Percentiles rank a stretch among this genome's conserved stretches.
Conservation (phyloP, 176 grass and related monocot genomes). For the Ampelocalamus luodianensis region DNA sequence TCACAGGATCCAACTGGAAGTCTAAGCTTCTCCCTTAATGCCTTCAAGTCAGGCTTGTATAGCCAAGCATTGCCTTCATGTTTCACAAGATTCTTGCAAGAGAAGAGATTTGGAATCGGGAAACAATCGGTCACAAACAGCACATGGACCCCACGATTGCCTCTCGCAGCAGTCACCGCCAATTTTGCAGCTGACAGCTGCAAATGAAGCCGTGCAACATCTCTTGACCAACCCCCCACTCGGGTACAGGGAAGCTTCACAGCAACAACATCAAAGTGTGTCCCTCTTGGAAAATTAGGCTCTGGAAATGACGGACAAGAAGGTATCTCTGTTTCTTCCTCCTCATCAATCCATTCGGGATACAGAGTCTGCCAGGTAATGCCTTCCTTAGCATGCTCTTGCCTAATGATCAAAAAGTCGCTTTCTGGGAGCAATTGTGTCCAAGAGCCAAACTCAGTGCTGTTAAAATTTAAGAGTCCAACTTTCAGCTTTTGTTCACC, state of each 20-base stretch:
- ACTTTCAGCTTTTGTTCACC: conserved; percentile 60
- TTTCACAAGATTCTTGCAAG: conserved; percentile 76
- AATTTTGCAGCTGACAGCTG: conserved; percentile 87
- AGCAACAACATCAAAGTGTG: conserved; percentile 73
- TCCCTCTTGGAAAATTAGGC: conserved; percentile 50
- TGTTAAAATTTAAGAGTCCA: conserved; percentile 84
- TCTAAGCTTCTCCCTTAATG: conserved; percentile 73
- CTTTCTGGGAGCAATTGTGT: conserved; percentile 67
- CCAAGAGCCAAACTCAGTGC: conserved; percentile 67
- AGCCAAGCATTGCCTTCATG: conserved; percentile 82
- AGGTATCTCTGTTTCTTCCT: conserved; percentile 88
- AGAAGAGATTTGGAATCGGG: conserved; percentile 83
- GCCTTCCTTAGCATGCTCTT: conserved; percentile 64
- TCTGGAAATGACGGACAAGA: conserved; percentile 70
- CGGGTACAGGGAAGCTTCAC: conserved; percentile 84
- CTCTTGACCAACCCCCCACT: conserved; percentile 72
- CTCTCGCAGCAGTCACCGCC: conserved; percentile 54
- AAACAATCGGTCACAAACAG: conserved; percentile 87
- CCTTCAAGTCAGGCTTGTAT: conserved; percentile 70
- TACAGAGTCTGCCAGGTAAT: conserved; percentile 82
- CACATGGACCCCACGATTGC: conserved; percentile 60
- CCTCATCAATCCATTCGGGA: conserved; percentile 98
- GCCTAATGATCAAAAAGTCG: conserved; percentile 64
- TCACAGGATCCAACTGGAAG: conserved; percentile 88
- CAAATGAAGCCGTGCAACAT: conserved; percentile 82